Evolutionary conservation across 1,284 basidiomycete species (phyloP), one percentile per base, ranked within the genome.

Genomic region (Chalciporus sp.): DNA sequence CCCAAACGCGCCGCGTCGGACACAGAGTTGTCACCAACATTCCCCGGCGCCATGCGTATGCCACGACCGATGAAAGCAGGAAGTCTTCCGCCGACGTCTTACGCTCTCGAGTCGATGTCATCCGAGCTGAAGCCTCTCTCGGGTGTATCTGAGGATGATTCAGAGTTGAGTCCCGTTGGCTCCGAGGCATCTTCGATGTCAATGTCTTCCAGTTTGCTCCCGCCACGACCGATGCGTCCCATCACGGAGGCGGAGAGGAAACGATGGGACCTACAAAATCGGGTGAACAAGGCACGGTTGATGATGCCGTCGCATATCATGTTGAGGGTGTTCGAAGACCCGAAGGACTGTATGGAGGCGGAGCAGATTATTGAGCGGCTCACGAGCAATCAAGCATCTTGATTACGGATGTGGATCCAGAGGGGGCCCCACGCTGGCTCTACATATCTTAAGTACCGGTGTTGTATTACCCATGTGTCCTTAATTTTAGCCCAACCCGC

Each of bases 271-370:
- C 61, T 91, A 57, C 86, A 89, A 71, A 69, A 69, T 58, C 72
- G 88, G 37, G 77, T 90, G 49, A 82, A 82, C 69, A 74, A 73
- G 52, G 87, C 86, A 20, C 73, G 86, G 51, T 72, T 72, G 49
- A 68, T 75, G 61, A 78, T 88, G 57, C 84, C 86, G 12, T 62
- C 67, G 27, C 72, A 80, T 54, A 74, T 89, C 10, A 70, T 74
- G 14, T 68, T 92, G 64, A 76, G 86, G 44, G 68, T 91, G 19
- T 92, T 92, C 63, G 76, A 80, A 59, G 68, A 81, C 39, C 85
- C 89, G 7, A 69, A 65, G 55, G 87, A 92, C 59, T 90, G 88
- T 61, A 74, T 81, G 7, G 88, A 90, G 66, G 79, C 77, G 20
- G 71, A 72, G 41, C 67, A 67, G 16, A 69, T 80, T 50, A 61